These are phyloP conservation scores for Begonia masoniana DNA, from an alignment of 306 rosid species.

Conservation along the genomic window DNA sequence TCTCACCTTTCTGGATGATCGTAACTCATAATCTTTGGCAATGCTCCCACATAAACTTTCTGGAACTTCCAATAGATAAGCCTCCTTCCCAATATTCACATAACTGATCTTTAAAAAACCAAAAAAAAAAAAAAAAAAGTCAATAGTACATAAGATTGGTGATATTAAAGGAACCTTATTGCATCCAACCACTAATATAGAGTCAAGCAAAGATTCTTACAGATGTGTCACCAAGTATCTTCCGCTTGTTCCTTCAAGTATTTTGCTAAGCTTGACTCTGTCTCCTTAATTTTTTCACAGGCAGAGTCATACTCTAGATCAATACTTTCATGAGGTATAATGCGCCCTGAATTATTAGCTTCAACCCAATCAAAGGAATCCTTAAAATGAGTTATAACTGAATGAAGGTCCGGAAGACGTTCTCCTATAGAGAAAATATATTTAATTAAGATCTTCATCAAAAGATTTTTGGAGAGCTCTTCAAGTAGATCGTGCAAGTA, in stretches of 20 bases:
- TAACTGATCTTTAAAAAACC: slow-evolving; percentile 48
- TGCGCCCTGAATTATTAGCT: slow-evolving; percentile 82
- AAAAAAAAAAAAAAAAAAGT: slow-evolving; percentile 15
- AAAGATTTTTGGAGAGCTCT: slow-evolving; percentile 7
- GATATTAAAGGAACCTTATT: too few relatives aligned
- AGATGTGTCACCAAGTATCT: slow-evolving; percentile 50
- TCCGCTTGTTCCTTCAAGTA: slow-evolving; percentile 59
- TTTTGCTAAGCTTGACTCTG: slow-evolving; percentile 40
- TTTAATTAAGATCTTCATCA: slow-evolving; percentile 1
- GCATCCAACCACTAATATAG: too few relatives aligned
- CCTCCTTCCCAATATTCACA: slow-evolving; percentile 68
- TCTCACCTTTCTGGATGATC: slow-evolving; percentile 70
- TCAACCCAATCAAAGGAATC: slow-evolving; percentile 94
- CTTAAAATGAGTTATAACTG: slow-evolving; percentile 61
- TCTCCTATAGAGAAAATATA: slow-evolving; percentile 27
- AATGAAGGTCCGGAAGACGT: slow-evolving; percentile 54
- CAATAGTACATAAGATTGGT: too few relatives aligned
- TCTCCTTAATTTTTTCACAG: slow-evolving; percentile 50
- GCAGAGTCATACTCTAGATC: slow-evolving; percentile 77
- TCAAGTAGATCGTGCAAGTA: too few relatives aligned
- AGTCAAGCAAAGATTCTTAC: slow-evolving; percentile 21
- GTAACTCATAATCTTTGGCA: slow-evolving; percentile 61
- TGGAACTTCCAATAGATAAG: slow-evolving; percentile 82
- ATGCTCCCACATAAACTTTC: slow-evolving; percentile 42
- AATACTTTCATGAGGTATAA: slow-evolving; percentile 79